These are phyloP conservation scores for Ustulina deusta DNA, from an alignment of 2,329 filamentous ascomycete species.

Conservation along the genomic window DNA sequence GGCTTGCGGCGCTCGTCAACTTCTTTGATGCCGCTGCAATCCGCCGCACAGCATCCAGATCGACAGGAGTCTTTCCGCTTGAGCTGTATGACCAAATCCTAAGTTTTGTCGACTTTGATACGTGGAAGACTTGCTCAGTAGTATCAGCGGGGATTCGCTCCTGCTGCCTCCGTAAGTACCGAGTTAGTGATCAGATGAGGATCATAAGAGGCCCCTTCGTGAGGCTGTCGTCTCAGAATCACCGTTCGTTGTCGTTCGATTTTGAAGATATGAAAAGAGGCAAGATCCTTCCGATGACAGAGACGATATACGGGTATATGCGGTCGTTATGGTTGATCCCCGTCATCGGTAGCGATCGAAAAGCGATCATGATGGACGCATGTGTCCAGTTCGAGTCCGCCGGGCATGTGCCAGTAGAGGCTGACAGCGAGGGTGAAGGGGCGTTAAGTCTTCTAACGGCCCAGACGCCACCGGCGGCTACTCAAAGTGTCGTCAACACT, in stretches of 20 bases:
- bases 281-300: background rate
- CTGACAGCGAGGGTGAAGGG: no score
- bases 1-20: conserved; percentile 41
- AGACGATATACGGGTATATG: background rate
- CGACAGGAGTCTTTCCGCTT: conserved; percentile 25
- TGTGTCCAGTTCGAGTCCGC: background rate
- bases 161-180: conserved; percentile 38
- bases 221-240: background rate
- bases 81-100: conserved; percentile 40
- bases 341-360: conserved; percentile 14
- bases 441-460: no score
- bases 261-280: conserved; percentile 17
- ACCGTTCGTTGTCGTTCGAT: background rate
- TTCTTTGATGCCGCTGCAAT: conserved; percentile 41
- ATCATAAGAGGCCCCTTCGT: conserved; percentile 30
- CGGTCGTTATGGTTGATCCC: conserved; percentile 11
- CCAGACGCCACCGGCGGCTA: no score
- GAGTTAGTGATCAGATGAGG: conserved; percentile 34
- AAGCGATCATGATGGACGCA: conserved; percentile 27
- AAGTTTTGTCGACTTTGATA: conserved; percentile 41
- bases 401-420: background rate
- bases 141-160: conserved; percentile 36
- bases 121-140: conserved; percentile 38
- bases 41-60: conserved; percentile 30
- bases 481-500: no score